A percentile compares a stretch with the other conserved stretches of the same genome.
These are phyloP conservation scores for Lasiosphaeria hispida DNA, from an alignment of 495 filamentous ascomycete species.

Conservation along the genomic window DNA sequence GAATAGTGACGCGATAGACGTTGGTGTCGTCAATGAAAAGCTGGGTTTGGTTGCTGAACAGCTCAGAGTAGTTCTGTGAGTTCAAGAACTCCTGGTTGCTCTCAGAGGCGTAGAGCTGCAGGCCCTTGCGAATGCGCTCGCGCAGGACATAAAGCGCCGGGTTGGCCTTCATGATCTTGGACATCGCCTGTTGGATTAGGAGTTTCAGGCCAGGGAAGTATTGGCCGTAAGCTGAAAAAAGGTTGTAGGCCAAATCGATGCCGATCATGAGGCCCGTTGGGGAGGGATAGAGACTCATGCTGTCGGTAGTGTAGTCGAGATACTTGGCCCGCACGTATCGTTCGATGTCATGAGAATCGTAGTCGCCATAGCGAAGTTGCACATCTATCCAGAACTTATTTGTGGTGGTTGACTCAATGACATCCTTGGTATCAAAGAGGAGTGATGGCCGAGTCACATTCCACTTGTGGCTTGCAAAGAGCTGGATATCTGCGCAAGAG, in stretches of 20 bases:
- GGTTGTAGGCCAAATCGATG: constrained; percentile 96
- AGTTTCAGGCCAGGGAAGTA: constrained; percentile 98
- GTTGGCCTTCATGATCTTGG: constrained; percentile 99
- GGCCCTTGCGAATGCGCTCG: constrained; percentile 97
- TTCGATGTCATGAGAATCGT: constrained; percentile 98
- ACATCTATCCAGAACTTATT: constrained; percentile 99
- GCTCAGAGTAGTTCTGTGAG: constrained; percentile 98
- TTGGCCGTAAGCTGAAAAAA: constrained; percentile 96
- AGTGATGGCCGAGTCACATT: constrained; percentile 92
- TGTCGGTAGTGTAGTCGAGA: constrained; percentile 97
- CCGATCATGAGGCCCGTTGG: constrained; percentile 98
- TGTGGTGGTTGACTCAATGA: constrained; percentile 89
- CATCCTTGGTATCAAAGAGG: constrained; percentile 94
- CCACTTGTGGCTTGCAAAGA: constrained; percentile 99
- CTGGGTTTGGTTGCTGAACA: constrained; percentile 99
- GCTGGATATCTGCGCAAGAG: constrained; percentile 95
- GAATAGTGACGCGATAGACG: constrained; percentile 98
- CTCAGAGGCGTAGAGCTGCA: constrained; percentile 97
- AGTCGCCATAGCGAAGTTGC: constrained; percentile 96
- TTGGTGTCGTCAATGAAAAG: constrained; percentile 99
- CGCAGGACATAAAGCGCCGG: constrained; percentile 94
- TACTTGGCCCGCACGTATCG: constrained; percentile 98
- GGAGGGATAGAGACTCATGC: constrained; percentile 98
- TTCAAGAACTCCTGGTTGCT: constrained; percentile 99
- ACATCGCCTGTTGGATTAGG: constrained; percentile 97